Conservation (phyloP, 2,329 filamentous ascomycete genomes). For the Penicillium sp. region DNA sequence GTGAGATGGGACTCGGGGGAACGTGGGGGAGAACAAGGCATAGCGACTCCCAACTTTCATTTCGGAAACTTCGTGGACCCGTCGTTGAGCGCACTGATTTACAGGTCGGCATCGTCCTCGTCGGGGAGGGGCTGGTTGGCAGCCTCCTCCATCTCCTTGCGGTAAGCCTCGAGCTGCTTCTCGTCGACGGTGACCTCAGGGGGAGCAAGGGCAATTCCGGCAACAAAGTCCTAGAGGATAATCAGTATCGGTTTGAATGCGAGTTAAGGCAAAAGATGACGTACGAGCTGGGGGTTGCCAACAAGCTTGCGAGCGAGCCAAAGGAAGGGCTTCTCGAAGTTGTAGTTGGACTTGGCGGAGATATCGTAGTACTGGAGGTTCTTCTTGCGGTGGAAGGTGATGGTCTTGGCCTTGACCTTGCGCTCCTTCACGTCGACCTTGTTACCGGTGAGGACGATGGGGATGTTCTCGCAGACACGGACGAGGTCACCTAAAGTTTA, state of each 20-base stretch:
- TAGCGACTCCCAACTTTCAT: slow-evolving; percentile 12
- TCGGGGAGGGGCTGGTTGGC: slow-evolving; percentile 83
- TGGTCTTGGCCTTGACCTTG: slow-evolving; percentile 99
- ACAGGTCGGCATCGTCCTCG: slow-evolving; percentile 75
- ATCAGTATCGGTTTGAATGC: slow-evolving; percentile 21
- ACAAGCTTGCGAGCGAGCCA: slow-evolving; percentile 99
- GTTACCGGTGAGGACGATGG: slow-evolving; percentile 97
- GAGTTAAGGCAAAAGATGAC: slow-evolving; percentile 33
- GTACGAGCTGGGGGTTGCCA: slow-evolving; percentile 81
- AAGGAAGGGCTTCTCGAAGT: slow-evolving; percentile 99
- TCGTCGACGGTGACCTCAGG: slow-evolving; percentile 88
- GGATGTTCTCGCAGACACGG: slow-evolving; percentile 98
- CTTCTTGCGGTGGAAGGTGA: slow-evolving; percentile 99
- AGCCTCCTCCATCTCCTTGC: slow-evolving; percentile 83
- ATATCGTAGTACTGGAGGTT: slow-evolving; percentile 99
- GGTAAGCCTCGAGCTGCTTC: slow-evolving; percentile 75
- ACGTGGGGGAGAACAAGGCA: slow-evolving; percentile 1
- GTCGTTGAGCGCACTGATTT: slow-evolving; percentile 27
- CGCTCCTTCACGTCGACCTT: slow-evolving; percentile 99
- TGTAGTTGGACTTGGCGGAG: slow-evolving; percentile 99
- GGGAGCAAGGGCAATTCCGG: slow-evolving; percentile 88
- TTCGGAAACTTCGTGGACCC: slow-evolving; percentile 15
- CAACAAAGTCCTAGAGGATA: slow-evolving; percentile 79
- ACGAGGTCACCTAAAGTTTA: slow-evolving; percentile 76
- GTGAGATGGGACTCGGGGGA: slow-evolving; percentile 4